Evolutionary conservation across 192 early-diverging fungal genomes (phyloP).

Genomic region (Funneliformis geosporum): DNA sequence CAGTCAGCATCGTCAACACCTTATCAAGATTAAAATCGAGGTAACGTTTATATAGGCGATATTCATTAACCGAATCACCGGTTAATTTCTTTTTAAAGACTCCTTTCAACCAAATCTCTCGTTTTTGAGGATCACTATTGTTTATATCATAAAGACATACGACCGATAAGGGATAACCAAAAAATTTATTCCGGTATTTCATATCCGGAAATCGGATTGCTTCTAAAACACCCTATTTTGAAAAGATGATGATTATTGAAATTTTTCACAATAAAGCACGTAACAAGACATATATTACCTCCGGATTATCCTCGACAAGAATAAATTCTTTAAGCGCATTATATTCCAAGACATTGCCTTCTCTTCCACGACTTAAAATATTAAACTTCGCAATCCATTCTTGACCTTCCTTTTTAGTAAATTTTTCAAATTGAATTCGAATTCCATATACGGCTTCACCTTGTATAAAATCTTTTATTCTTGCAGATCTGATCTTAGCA

Average conservation of each 20-base stretch:
- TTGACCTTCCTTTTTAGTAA: constrained; percentile 8
- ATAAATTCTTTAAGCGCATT: constrained; percentile 28
- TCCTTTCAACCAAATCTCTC: constrained; percentile 26
- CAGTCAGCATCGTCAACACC: constrained; percentile 7
- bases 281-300: constrained; percentile 7
- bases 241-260: not conserved
- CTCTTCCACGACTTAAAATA: constrained; percentile 4
- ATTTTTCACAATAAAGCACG: not conserved
- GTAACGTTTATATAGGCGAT: constrained; percentile 35
- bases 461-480: constrained; percentile 24
- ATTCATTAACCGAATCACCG: not conserved
- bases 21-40: constrained; percentile 39
- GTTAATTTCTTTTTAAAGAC: not conserved
- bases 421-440: constrained; percentile 14
- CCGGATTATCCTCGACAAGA: constrained; percentile 34
- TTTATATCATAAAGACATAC: constrained; percentile 13
- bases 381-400: constrained; percentile 12
- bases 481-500: not conserved
- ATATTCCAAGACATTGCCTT: constrained; percentile 14
- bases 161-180: not conserved
- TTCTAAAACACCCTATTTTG: constrained; percentile 23
- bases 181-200: constrained; percentile 25
- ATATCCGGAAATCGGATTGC: constrained; percentile 37
- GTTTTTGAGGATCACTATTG: constrained; percentile 8
- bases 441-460: constrained; percentile 24